Base-by-base conservation (phyloP, 306 rosid genomes). In the Quercus dentata region DNA sequence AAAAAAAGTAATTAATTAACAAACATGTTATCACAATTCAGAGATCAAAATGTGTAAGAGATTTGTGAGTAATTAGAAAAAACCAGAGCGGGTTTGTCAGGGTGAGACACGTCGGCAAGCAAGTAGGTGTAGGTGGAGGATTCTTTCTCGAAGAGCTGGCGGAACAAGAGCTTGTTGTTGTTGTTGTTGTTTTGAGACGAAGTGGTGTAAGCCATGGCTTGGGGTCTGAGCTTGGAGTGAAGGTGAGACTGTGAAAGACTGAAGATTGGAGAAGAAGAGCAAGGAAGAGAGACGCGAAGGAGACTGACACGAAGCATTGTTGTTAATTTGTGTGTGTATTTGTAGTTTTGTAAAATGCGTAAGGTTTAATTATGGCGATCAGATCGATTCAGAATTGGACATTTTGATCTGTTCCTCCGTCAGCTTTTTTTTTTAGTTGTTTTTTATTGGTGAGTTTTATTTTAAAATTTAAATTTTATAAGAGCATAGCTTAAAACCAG, bases 121-220 rank as follows among this genome's bases (percentile, higher is more conserved):
- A 95, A 88, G 79, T 93, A 93, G 0, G 99, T 93, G 74, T 89
- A 95, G 56, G 98, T 95, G 35, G 98, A 95, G 2, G 99, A 95
- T 14, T 95, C 99, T 87, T 91, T 92, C 91, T 92, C 98, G 58
- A 92, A 95, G 61, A 95, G 95, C 89, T 95, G 97, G 27, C 98
- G 99, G 30, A 95, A 88, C 84, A 95, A 85, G 69, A 95, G 94
- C 69, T 85, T 65, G 25, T 67, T 69, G 83, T 49, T 21, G 21
- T 21, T 21, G 21, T 21, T 28, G 31, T 30, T 28, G 30, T 27
- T 27, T 4, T 3, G 70, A 56, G 76, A 84, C 73, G 82, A 77
- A 64, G 80, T 54, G 82, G 83, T 58, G 31, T 61, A 84, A 73
- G 80, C 76, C 84, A 80, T 84, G 3, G n/a, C 8, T 54, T 1